Base-by-base conservation (phyloP, 2,329 filamentous ascomycete species). In the Cladosporium sp. region DNA sequence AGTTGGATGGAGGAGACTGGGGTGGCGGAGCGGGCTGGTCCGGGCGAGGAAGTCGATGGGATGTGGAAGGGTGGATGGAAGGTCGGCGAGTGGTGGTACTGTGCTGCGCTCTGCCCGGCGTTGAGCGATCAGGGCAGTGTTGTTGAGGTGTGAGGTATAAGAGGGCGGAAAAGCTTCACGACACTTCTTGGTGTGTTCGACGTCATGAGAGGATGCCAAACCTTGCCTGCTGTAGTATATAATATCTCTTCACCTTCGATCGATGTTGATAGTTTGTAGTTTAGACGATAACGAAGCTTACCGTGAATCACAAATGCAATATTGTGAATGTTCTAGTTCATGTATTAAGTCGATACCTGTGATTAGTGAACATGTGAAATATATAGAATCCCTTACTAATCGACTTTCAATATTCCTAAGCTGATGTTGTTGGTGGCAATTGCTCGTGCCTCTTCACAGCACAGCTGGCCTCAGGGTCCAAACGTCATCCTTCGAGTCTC, bases 41-140 rank as follows among this genome's bases (percentile, higher is more conserved):
- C 65, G 72, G 57, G 79, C 77, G 57, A 74, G 77, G 59, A 83
- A 79, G 65, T 64, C 6, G 58, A 73, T 51, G 73, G 71, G 12
- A 44, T 71, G 26, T 75, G 73, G 71, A 73, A 70, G 57, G 74
- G 75, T 28, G 75, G 75, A 0, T 82, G 80, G 61, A 82, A 77
- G 6, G 83, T 85, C 3, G 80, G 79, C 28, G 87, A 90, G 74
- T 90, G 87, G 88, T 91, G 89, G 89, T 91, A 88, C 86, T 74
- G 88, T 28, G 57, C 57, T 47, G 57, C 26, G 36, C 21, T 26
- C 15, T 41, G 38, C n/a, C 52, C 52, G 8, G 52, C 52, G 18
- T 55, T 55, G 52, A 55, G 52, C 52, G 41, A 47, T n/a, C 41
- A 47, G 41, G n/a, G 41, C 11, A 10, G 41, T 11, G 41, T 21